phyloP scores from a whole-genome alignment of 768 basidiomycete genomes.

The Omphalotus guepiniiformis region DNA sequence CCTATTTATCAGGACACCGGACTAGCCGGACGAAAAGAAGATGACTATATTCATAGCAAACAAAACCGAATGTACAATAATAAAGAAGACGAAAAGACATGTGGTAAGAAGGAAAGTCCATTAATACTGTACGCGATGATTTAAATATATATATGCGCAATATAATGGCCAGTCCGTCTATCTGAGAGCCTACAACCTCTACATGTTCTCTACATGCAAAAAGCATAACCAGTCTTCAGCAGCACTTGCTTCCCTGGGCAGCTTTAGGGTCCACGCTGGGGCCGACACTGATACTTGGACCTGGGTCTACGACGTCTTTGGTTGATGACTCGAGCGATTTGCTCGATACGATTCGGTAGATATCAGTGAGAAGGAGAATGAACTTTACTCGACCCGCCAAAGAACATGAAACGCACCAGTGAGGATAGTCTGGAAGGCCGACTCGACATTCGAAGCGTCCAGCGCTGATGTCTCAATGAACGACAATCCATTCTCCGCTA shows the following conservation, averaged over 20 bases:
- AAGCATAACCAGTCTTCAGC: constrained; percentile 33
- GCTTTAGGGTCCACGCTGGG: constrained; percentile 64
- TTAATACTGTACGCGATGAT: too few relatives aligned
- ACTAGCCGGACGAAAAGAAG: too few relatives aligned
- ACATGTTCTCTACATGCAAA: constrained; percentile 1
- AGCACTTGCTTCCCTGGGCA: constrained; percentile 59
- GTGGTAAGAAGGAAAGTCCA: too few relatives aligned
- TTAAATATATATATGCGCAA: too few relatives aligned
- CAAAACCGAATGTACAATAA: too few relatives aligned
- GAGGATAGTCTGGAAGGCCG: constrained; percentile 95
- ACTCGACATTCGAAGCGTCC: constrained; percentile 98
- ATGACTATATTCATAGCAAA: too few relatives aligned
- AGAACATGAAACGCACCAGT: constrained; percentile 52
- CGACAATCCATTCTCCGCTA: constrained; percentile 87
- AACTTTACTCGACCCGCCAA: not conserved
- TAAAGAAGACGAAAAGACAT: too few relatives aligned
- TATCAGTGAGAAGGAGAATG: constrained; percentile 51
- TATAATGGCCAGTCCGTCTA: not conserved
- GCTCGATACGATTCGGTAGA: constrained; percentile 96
- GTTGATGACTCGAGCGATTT: constrained; percentile 86
- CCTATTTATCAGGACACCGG: too few relatives aligned
- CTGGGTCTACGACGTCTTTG: constrained; percentile 75
- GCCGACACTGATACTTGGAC: constrained; percentile 82
- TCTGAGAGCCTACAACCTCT: not conserved
- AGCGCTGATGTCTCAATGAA: constrained; percentile 99